phyloP scores from a whole-genome alignment of 768 basidiomycete species.

The Russula earlei region DNA sequence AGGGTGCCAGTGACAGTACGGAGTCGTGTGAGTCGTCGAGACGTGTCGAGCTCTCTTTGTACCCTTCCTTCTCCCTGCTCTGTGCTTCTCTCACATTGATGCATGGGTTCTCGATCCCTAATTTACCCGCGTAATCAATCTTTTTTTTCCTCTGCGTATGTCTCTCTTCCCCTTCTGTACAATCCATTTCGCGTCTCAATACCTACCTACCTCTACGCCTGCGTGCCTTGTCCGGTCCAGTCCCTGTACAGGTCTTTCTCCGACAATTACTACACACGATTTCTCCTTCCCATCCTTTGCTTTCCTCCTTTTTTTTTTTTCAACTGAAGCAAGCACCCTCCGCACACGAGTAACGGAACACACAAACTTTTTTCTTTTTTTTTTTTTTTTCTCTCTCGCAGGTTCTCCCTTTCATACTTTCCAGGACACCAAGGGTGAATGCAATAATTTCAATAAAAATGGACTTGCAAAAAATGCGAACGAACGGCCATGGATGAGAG shows the following conservation, averaged over 20 bases:
- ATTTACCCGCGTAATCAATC: constrained; percentile 13
- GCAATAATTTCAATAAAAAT: too few species aligned
- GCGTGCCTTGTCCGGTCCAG: background rate
- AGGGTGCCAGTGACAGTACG: background rate
- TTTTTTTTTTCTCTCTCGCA: too few species aligned
- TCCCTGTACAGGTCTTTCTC: background rate
- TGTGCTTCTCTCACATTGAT: background rate
- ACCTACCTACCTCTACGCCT: background rate
- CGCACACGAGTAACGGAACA: too few species aligned
- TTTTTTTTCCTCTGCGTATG: too few species aligned
- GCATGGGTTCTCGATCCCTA: background rate
- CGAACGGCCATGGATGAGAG: too few species aligned
- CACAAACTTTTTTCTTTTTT: too few species aligned
- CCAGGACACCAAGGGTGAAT: background rate
- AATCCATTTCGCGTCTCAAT: background rate
- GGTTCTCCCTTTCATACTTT: background rate
- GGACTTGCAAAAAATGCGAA: too few species aligned
- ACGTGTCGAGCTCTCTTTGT: background rate
- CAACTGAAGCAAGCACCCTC: too few species aligned
- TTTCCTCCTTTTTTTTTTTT: background rate
- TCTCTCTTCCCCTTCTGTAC: background rate
- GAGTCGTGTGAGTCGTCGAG: background rate
- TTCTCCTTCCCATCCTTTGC: too few species aligned
- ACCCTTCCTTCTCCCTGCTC: background rate
- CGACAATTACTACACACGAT: background rate